Conservation (phyloP, 225 moss, liverwort and hornwort species). For the Bryoerythrophyllum caledonicum region DNA sequence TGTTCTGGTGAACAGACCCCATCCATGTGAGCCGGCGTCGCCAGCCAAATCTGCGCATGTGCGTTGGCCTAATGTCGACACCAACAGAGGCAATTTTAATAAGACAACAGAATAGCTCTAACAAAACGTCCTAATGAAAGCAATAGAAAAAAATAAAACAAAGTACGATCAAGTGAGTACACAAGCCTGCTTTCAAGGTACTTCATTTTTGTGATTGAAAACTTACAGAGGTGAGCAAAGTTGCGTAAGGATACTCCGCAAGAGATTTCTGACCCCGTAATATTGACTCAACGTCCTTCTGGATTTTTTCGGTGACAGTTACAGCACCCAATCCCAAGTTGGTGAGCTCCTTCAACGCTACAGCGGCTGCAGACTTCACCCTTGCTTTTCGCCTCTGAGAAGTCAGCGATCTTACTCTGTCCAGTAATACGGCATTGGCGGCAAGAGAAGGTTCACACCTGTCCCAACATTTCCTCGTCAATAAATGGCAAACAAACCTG, state of each 20-base stretch:
- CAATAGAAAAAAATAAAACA: too few relatives aligned
- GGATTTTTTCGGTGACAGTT: constrained; percentile 30
- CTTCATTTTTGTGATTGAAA: background rate
- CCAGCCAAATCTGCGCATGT: too few relatives aligned
- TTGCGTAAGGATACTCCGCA: constrained; percentile 84
- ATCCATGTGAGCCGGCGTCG: too few relatives aligned
- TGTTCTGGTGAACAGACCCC: too few relatives aligned
- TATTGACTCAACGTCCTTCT: constrained; percentile 43
- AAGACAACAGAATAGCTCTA: constrained; percentile 3
- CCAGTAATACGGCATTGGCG: constrained; percentile 60
- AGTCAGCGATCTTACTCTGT: constrained; percentile 51
- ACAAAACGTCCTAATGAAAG: background rate
- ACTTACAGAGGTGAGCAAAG: constrained; percentile 90
- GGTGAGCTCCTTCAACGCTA: constrained; percentile 56
- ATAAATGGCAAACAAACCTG: background rate
- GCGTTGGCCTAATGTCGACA: constrained; percentile 2
- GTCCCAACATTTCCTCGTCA: constrained; percentile 30
- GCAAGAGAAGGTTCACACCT: constrained; percentile 74
- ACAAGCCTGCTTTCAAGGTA: background rate
- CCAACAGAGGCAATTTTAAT: constrained; percentile 20
- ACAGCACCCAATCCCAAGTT: constrained; percentile 49
- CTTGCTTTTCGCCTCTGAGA: constrained; percentile 68
- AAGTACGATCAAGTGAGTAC: background rate
- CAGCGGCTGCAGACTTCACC: constrained; percentile 70
- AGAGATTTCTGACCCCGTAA: constrained; percentile 73